Conservation (phyloP, 306 rosid species). For the Astragalus membranaceus region DNA sequence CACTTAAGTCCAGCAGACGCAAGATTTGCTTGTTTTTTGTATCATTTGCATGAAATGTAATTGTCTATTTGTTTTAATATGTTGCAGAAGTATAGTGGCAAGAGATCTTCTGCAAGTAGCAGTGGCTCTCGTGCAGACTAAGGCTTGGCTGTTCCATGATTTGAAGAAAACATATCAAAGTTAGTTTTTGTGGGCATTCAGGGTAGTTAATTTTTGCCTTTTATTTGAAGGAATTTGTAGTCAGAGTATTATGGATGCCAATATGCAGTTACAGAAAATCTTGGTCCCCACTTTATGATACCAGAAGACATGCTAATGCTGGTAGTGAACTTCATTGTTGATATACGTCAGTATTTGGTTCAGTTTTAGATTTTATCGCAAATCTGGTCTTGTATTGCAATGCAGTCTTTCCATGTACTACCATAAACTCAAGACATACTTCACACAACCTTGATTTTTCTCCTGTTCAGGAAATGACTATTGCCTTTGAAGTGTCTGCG, state of each 20-base stretch:
- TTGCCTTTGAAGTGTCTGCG: conserved; percentile 4
- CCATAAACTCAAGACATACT: background rate
- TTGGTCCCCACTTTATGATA: conserved; percentile 12
- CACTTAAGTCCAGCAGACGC: background rate
- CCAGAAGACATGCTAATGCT: conserved; percentile 22
- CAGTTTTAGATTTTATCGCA: conserved; percentile 14
- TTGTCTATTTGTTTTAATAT: background rate
- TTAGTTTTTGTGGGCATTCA: conserved; percentile 43
- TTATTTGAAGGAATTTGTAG: conserved; percentile 28
- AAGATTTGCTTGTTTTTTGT: background rate
- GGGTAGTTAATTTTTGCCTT: conserved; percentile 32
- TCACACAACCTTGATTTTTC: background rate
- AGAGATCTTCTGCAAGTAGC: conserved; percentile 37
- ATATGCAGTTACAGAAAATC: conserved; percentile 33
- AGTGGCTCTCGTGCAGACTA: conserved; percentile 42
- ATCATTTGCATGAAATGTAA: background rate
- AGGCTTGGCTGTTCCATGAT: conserved; percentile 22
- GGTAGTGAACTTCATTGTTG: conserved; percentile 26
- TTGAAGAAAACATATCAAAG: conserved; percentile 24
- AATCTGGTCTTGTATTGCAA: conserved; percentile 1
- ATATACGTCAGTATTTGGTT: conserved; percentile 24
- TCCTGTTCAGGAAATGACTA: background rate
- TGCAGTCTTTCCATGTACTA: conserved; percentile 1
- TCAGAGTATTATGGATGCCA: conserved; percentile 29
- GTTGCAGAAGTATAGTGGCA: conserved; percentile 44